A percentile compares a stretch with the other conserved stretches of the same genome.
Evolutionary conservation across 2,329 filamentous ascomycete genomes (phyloP).

Genomic region (Phialophora verrucosa): DNA sequence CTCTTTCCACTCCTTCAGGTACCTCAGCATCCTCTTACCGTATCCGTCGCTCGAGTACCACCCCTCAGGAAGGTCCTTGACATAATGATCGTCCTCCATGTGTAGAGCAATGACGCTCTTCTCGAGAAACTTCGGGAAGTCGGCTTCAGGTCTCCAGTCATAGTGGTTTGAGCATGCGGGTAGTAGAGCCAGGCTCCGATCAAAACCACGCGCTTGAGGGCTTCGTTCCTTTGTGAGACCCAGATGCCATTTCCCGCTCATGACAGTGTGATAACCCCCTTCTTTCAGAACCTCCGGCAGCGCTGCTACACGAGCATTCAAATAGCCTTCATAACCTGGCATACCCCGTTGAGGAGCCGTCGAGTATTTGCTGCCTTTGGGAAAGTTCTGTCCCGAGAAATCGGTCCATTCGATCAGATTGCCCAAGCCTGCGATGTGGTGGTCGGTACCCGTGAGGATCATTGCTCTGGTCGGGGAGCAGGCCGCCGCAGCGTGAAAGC

Average conservation of each 20-base stretch:
- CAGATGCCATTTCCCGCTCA: conserved; percentile 69
- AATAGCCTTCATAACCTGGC: conserved; percentile 68
- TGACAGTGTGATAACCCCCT: conserved; percentile 64
- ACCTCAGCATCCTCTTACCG: conserved; percentile 59
- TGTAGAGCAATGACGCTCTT: conserved; percentile 52
- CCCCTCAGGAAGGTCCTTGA: conserved; percentile 55
- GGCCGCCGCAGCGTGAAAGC: conserved; percentile 69
- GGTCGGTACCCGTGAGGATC: conserved; percentile 66
- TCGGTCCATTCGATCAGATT: conserved; percentile 60
- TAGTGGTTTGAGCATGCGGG: conserved; percentile 67
- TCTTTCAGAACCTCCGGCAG: conserved; percentile 65
- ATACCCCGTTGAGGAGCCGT: conserved; percentile 62
- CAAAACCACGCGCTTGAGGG: conserved; percentile 64
- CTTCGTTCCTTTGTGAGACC: conserved; percentile 63
- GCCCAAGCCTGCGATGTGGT: conserved; percentile 36
- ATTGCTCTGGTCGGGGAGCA: conserved; percentile 70
- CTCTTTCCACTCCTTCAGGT: conserved; percentile 57
- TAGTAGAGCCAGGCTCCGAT: conserved; percentile 64
- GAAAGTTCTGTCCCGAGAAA: conserved; percentile 59
- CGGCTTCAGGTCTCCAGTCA: conserved; percentile 55
- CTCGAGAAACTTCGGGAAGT: conserved; percentile 50
- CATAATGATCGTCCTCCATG: conserved; percentile 53
- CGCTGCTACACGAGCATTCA: conserved; percentile 65
- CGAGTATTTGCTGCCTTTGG: conserved; percentile 57
- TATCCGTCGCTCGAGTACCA: conserved; percentile 63